Evolutionary conservation across 1,284 basidiomycete species (phyloP).

Genomic region (Sporisorium iseilematis-ciliati): DNA sequence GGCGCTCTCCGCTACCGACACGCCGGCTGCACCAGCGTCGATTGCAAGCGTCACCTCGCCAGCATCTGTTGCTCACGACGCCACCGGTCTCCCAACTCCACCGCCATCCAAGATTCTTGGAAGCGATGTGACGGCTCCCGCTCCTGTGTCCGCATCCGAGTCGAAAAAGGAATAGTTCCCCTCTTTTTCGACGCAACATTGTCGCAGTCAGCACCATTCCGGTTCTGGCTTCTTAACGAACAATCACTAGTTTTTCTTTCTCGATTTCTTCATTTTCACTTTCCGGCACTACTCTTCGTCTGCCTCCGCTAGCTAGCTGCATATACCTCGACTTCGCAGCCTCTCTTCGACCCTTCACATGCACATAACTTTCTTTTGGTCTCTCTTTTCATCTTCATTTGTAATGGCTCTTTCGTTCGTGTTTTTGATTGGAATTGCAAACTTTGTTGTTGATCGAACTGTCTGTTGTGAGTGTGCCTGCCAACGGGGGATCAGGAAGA

Average conservation of each 20-base stretch:
- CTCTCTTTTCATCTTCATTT: conserved; percentile 20
- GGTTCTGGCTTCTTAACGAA: conserved; percentile 18
- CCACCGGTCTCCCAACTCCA: conserved; percentile 43
- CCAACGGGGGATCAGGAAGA: no score
- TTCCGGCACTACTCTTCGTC: conserved; percentile 4
- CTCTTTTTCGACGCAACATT: conserved; percentile 5
- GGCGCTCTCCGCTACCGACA: conserved; percentile 28
- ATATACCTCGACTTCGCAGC: conserved; percentile 31
- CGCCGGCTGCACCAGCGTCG: conserved; percentile 16
- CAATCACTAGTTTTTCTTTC: conserved; percentile 22
- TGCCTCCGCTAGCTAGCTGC: conserved; percentile 10
- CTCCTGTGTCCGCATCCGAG: conserved; percentile 2
- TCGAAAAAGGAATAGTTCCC: conserved; percentile 8
- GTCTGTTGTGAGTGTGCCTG: neutral
- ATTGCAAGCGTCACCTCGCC: conserved; percentile 23
- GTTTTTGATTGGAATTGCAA: conserved; percentile 24
- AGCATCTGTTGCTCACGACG: conserved; percentile 11
- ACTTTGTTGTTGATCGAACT: neutral
- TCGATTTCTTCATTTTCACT: conserved; percentile 9
- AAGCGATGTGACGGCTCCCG: conserved; percentile 6
- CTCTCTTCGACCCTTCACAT: neutral
- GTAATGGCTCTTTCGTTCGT: conserved; percentile 37
- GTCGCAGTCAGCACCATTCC: conserved; percentile 7
- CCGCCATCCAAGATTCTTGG: conserved; percentile 50
- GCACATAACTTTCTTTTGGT: neutral